Base-by-base conservation (phyloP, 75 land plant genomes). In the Pinus albicaulis region DNA sequence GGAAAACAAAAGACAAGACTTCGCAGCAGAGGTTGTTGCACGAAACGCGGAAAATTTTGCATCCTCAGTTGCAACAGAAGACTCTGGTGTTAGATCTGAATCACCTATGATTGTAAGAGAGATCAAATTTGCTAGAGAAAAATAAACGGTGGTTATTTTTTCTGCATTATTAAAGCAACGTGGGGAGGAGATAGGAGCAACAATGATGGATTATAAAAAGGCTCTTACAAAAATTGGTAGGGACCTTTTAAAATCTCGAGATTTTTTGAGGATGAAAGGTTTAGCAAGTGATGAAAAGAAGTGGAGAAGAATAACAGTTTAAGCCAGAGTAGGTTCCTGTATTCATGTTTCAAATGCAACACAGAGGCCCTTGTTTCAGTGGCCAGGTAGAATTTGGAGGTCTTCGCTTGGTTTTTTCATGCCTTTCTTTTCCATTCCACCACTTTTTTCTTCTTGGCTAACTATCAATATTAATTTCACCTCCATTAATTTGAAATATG, bases 121-220 rank as follows among this genome's bases (percentile, higher is more conserved):
- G 65, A 57, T 80, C 24, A 80, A 82, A 68, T 81, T 79, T 77
- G 48, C 85, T 61, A 75, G 58, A 70, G 82, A 86, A 74, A 89
- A 82, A 91, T 91, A 84, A 71, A 53, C 70, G 15, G 89, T 75
- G 1, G 23, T 84, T 22, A 75, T 97, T 22, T 91, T 98, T 44
- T 92, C 99, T 44, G 86, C 95, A 26, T 56, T 86, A 34, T 98
- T 97, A 20, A 94, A 95, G 84, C 90, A 92, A 83, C 91, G 94
- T 53, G 56, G 99, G 70, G 98, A 94, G 23, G 99, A 96, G 77
- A 95, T 98, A 16, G 99, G 99, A 55, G 98, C 95, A 15, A 98
- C 98, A 19, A 97, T 97, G 99, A 97, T 97, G 99, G 99, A 97
- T 60, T 97, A 98, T 85, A 97, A 97, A 82, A 94, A 89, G 78